Evolutionary conservation across 2,329 filamentous ascomycete genomes (phyloP).

Genomic region (Acrodontium crateriforme): DNA sequence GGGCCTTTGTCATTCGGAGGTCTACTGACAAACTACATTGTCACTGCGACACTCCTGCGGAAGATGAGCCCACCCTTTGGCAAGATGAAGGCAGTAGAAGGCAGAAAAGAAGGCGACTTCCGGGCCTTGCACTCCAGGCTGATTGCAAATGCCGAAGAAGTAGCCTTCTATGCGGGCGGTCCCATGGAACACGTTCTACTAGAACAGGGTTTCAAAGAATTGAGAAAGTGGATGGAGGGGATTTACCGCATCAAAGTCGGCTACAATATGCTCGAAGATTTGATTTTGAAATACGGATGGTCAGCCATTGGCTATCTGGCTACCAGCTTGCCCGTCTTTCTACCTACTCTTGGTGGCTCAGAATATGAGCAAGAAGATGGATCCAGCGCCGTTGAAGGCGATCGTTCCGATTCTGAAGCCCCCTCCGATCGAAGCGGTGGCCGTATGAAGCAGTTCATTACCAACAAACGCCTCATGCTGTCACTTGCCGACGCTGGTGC

Average conservation of each 20-base stretch:
- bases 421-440: conserved; percentile 31
- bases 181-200: conserved; percentile 90
- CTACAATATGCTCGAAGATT: conserved; percentile 98
- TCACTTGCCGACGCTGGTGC: conserved; percentile 92
- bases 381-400: conserved; percentile 50
- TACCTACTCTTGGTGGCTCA: conserved; percentile 84
- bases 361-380: conserved; percentile 26
- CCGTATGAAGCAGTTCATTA: conserved; percentile 98
- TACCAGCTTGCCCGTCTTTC: conserved; percentile 82
- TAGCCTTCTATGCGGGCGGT: conserved; percentile 92
- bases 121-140: conserved; percentile 77
- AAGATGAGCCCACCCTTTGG: conserved; percentile 88
- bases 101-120: conserved; percentile 89
- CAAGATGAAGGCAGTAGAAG: conserved; percentile 91
- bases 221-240: conserved; percentile 94
- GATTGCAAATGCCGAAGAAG: conserved; percentile 93
- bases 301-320: conserved; percentile 93
- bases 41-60: conserved; percentile 80
- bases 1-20: conserved; percentile 78
- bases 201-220: conserved; percentile 78
- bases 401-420: conserved; percentile 1
- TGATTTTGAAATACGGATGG: conserved; percentile 97
- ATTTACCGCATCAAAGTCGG: conserved; percentile 96
- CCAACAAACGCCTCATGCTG: conserved; percentile 95
- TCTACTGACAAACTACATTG: conserved; percentile 81